A percentile compares a stretch with the other conserved stretches of the same genome.
Conservation (phyloP, 305 asterid genomes). For the Rubia balearica region DNA sequence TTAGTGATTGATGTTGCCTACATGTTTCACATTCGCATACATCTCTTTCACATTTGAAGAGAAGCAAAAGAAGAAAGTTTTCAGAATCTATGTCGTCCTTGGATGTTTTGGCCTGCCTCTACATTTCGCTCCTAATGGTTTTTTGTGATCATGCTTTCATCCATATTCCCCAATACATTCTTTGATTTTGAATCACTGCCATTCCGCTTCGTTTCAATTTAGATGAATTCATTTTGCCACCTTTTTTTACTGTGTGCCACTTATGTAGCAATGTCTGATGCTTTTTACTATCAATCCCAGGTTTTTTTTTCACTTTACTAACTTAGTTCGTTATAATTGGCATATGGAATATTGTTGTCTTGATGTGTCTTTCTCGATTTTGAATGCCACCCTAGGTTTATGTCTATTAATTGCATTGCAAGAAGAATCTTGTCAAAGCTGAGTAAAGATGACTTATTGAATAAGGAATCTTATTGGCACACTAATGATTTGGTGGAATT, state of each 20-base stretch:
- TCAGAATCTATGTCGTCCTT: not conserved
- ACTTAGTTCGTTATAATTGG: not conserved
- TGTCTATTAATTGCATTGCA: not conserved
- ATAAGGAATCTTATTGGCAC: not conserved
- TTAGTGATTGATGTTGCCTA: too few species aligned
- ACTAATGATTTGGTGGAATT: not conserved
- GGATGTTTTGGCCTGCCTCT: constrained; percentile 10
- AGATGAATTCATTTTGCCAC: not conserved
- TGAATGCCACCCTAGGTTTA: not conserved
- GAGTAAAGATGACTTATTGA: not conserved
- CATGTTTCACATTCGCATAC: too few species aligned
- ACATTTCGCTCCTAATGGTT: not conserved
- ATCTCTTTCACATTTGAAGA: too few species aligned
- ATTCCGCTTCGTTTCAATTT: not conserved
- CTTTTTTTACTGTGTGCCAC: not conserved
- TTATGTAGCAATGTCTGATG: not conserved
- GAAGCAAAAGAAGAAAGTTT: not conserved
- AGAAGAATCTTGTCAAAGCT: too few species aligned
- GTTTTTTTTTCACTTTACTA: not conserved
- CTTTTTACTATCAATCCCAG: not conserved
- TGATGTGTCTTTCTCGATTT: not conserved
- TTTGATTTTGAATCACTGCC: not conserved
- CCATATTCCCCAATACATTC: not conserved
- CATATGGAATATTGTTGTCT: too few species aligned
- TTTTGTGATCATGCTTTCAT: not conserved